Base-by-base conservation (phyloP, 768 basidiomycete species). In the Boletus eberwhitei region DNA sequence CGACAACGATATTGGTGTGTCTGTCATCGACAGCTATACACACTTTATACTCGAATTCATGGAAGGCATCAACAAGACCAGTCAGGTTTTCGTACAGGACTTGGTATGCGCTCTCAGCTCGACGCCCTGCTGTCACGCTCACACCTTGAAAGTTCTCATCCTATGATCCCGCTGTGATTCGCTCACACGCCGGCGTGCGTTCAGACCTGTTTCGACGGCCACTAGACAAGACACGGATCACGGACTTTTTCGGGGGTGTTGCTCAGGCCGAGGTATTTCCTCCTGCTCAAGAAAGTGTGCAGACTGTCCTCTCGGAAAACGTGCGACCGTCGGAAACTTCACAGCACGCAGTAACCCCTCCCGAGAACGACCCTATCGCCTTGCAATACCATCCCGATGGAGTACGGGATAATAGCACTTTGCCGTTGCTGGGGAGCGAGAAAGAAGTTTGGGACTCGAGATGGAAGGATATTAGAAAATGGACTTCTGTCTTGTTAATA, bases 1-100 rank as follows among this genome's bases (percentile, higher is more conserved):
- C 64, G 97, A 99, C 74, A 76, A 86, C 35, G 96, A 98, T 59
- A 86, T 99, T 29, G 97, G 97, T 4, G 92, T 98, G 0, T 87
- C 93, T 0, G 94, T 99, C 46, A 97, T 98, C 58, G 97, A 99
- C 68, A 84, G 85, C 14, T 99, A 84, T 67, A 98, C 96, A 0
- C 97, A 98, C 73, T 88, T 89, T 64, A 78, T 95, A 29, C 82
- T 99, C 11, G 82, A 93, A 58, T 94, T 84, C 70, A 86, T 99
- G 79, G 97, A 98, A 69, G 81, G 83, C 17, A 86, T 96, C 63
- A 91, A 93, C 74, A 97, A 97, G 72, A 95, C 95, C 0, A 89
- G 86, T 45, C 82, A 84, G 41, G 77, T 79, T 17, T 88, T 88
- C 14, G 80, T 96, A 79, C 78, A 85, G 52, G 90, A 96, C 63